phyloP scores from a whole-genome alignment of 306 rosid genomes.

The Herpetospermum pedunculosum region DNA sequence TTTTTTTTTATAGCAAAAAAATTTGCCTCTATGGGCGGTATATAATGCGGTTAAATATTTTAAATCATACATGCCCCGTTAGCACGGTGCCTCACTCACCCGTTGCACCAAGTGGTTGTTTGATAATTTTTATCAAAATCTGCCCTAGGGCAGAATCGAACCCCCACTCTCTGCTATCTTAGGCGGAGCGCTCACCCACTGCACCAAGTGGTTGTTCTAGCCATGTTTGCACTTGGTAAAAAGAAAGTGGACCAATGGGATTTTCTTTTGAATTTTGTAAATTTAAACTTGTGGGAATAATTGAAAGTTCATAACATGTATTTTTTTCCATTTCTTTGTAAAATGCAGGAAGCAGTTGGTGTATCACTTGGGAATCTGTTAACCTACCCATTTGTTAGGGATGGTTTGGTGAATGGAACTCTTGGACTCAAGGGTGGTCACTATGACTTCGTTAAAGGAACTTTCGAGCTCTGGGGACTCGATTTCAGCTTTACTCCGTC shows the following conservation, averaged over 20 bases:
- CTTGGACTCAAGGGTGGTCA: constrained; percentile 71
- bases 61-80: too few relatives aligned
- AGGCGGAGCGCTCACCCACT: too few relatives aligned
- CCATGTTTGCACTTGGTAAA: background rate
- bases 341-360: constrained; percentile 84
- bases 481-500: constrained; percentile 57
- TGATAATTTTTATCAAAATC: too few relatives aligned
- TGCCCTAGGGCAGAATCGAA: too few relatives aligned
- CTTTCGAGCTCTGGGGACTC: constrained; percentile 87
- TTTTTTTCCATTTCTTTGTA: background rate
- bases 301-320: background rate
- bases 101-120: too few relatives aligned
- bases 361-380: constrained; percentile 71
- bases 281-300: background rate
- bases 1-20: too few relatives aligned
- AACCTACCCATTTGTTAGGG: constrained; percentile 92
- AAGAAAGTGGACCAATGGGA: background rate
- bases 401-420: constrained; percentile 73
- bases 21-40: too few relatives aligned
- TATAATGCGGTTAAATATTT: too few relatives aligned
- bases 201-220: too few relatives aligned
- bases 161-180: too few relatives aligned
- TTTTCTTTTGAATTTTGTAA: background rate
- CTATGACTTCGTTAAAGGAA: constrained; percentile 79
- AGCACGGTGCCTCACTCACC: too few relatives aligned